phyloP scores from a whole-genome alignment of 202 grass and related monocot species.

The Carex arenaria region DNA sequence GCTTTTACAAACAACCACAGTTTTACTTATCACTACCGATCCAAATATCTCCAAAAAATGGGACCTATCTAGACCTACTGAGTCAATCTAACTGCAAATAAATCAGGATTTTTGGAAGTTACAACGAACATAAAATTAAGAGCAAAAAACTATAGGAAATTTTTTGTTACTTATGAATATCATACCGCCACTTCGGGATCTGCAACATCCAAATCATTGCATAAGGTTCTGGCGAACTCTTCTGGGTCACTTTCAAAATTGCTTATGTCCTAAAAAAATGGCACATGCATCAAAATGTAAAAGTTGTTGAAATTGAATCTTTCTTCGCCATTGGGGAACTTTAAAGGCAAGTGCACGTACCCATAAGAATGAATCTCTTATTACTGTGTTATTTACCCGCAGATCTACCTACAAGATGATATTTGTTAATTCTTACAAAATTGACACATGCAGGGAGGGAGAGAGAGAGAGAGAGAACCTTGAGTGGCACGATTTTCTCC shows the following conservation, averaged over 20 bases:
- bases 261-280: slow-evolving; percentile 58
- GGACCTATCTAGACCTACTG: neutral
- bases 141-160: neutral
- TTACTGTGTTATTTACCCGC: slow-evolving; percentile 70
- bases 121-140: neutral
- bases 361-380: slow-evolving; percentile 93
- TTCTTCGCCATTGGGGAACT: neutral
- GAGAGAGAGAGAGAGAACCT: slow-evolving; percentile 36
- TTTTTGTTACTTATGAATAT: neutral
- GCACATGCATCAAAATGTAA: neutral
- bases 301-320: neutral
- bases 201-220: slow-evolving; percentile 72
- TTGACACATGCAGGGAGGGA: neutral
- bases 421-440: neutral
- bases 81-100: neutral
- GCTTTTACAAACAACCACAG: neutral
- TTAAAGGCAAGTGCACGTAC: slow-evolving; percentile 26
- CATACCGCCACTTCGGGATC: slow-evolving; percentile 95
- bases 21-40: neutral
- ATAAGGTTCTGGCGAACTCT: slow-evolving; percentile 81
- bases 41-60: neutral
- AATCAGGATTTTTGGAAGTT: neutral
- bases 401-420: slow-evolving; percentile 69
- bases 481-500: slow-evolving; percentile 90
- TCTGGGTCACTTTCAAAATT: slow-evolving; percentile 95